Evolutionary conservation across 768 basidiomycete species (phyloP).

Genomic region (Dacryopinax spathularia): DNA sequence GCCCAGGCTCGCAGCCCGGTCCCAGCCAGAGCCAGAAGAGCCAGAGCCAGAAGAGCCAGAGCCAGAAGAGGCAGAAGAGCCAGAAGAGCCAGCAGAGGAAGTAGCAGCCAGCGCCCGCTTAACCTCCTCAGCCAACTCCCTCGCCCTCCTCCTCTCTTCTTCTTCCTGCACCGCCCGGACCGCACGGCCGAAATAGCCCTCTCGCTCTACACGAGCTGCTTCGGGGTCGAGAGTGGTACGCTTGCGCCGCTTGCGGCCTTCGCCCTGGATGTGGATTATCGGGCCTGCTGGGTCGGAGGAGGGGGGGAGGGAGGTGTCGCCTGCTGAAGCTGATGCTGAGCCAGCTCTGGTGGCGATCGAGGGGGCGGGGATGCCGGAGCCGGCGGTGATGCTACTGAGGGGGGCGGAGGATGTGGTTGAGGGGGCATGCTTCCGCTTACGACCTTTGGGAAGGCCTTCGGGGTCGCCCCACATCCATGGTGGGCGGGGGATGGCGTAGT

Average conservation of each 20-base stretch:
- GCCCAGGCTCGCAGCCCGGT: not conserved
- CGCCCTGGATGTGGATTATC: not conserved
- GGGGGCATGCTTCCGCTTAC: not conserved
- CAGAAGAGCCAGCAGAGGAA: not conserved
- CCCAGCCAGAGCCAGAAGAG: not conserved
- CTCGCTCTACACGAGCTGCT: not conserved
- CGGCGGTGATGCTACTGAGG: no score
- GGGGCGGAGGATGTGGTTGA: not conserved
- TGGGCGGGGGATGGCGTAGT: not conserved
- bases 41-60: not conserved
- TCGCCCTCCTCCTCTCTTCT: not conserved
- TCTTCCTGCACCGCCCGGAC: not conserved
- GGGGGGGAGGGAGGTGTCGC: not conserved
- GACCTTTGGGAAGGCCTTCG: not conserved
- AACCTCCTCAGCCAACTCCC: not conserved
- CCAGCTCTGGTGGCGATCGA: no score
- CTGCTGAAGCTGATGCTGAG: not conserved
- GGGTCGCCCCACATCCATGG: constrained; percentile 3
- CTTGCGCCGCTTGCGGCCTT: not conserved
- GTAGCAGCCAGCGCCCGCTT: not conserved
- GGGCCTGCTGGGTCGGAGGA: not conserved
- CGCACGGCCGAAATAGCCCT: not conserved
- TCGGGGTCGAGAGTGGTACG: not conserved
- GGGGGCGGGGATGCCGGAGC: not conserved
- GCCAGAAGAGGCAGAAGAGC: not conserved